These are phyloP conservation scores for Lathyrus oleraceus DNA, from an alignment of 306 rosid species.

Conservation along the genomic window DNA sequence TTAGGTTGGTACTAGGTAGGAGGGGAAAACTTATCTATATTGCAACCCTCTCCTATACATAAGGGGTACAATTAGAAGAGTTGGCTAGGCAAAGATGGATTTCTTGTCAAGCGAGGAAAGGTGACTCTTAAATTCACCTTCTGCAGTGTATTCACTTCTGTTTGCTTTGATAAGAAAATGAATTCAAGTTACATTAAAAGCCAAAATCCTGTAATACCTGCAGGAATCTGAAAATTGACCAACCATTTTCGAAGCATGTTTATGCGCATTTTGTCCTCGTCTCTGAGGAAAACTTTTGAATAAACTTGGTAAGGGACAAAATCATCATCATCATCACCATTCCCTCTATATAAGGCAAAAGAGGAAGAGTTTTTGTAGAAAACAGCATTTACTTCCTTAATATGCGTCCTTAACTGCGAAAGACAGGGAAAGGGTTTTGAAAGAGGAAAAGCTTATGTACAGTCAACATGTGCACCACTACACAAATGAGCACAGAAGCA, in stretches of 20 bases:
- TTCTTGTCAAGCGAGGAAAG: background rate
- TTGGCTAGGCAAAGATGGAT: background rate
- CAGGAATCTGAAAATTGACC: conserved; percentile 40
- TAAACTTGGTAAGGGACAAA: conserved; percentile 57
- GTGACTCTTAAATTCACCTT: background rate
- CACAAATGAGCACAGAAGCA: background rate
- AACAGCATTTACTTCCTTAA: conserved; percentile 47
- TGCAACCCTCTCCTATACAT: background rate
- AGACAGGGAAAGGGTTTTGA: background rate
- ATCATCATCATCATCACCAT: conserved; percentile 28
- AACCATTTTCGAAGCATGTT: conserved; percentile 63
- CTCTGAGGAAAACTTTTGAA: conserved; percentile 39
- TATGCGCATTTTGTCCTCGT: conserved; percentile 41
- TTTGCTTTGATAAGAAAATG: background rate
- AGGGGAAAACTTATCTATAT: background rate
- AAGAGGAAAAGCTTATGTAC: no score
- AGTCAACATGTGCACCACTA: no score
- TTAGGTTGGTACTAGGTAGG: background rate
- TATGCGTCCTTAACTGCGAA: conserved; percentile 48
- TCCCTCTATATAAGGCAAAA: conserved; percentile 66
- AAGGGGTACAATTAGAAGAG: background rate
- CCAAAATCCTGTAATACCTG: conserved; percentile 48
- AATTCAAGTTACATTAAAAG: background rate
- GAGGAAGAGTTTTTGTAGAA: conserved; percentile 55
- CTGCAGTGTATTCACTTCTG: background rate